These are phyloP conservation scores for Pelargonium citronellum DNA, from an alignment of 441 rosid genomes.

Conservation along the genomic window DNA sequence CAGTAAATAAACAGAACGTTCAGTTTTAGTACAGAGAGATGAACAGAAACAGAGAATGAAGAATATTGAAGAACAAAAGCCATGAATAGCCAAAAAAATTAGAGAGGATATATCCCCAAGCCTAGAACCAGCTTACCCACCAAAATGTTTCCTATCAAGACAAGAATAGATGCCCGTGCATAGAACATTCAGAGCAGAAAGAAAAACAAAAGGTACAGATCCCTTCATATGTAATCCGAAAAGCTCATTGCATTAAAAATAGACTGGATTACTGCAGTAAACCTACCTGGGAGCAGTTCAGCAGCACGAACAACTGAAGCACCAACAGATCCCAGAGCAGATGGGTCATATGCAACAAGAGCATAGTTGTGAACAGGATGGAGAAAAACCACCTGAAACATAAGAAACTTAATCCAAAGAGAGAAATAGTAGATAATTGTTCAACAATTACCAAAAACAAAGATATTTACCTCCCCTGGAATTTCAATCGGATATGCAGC, in stretches of 20 bases:
- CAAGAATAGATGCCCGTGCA: background rate
- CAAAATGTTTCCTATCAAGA: background rate
- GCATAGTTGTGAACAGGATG: constrained; percentile 98
- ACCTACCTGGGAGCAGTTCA: constrained; percentile 81
- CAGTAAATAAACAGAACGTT: background rate
- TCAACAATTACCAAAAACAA: constrained; percentile 11
- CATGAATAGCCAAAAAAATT: too few relatives aligned
- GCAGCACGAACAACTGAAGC: constrained; percentile 78
- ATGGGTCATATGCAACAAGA: constrained; percentile 82
- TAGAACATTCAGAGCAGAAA: background rate
- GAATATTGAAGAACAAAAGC: too few relatives aligned
- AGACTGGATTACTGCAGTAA: constrained; percentile 11
- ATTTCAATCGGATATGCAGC: constrained; percentile 96
- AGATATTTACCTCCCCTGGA: constrained; percentile 78
- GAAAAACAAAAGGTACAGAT: background rate
- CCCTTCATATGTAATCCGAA: background rate
- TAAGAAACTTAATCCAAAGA: constrained; percentile 26
- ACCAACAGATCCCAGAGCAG: constrained; percentile 65
- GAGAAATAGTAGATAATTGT: background rate
- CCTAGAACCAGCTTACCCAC: background rate
- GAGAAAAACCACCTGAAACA: constrained; percentile 82
- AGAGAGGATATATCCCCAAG: background rate
- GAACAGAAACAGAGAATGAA: too few relatives aligned
- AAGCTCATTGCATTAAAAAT: background rate
- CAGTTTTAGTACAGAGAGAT: background rate